phyloP scores from a whole-genome alignment of 2,329 filamentous ascomycete species.

The Ophiocordyceps camponoti-floridani region DNA sequence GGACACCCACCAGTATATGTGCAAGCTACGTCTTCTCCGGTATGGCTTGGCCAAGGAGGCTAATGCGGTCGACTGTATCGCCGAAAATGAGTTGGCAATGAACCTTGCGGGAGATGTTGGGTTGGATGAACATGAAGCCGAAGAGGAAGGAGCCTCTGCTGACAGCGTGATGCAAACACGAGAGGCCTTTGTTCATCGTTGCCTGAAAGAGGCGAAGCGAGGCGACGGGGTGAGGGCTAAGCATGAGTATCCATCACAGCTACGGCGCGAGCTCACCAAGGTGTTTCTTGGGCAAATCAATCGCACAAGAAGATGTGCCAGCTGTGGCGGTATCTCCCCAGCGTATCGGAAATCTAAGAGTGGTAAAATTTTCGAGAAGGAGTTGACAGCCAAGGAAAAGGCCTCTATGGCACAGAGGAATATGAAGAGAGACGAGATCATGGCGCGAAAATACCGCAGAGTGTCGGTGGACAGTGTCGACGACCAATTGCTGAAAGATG shows the following conservation, averaged over 20 bases:
- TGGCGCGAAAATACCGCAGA: constrained; percentile 25
- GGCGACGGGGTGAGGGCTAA: constrained; percentile 43
- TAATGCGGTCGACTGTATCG: constrained; percentile 33
- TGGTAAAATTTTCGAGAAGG: constrained; percentile 84
- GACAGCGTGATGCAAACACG: constrained; percentile 34
- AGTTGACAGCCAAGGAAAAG: constrained; percentile 56
- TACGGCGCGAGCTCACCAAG: constrained; percentile 59
- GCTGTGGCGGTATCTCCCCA: constrained; percentile 54
- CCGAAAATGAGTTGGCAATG: constrained; percentile 22
- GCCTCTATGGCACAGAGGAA: constrained; percentile 54
- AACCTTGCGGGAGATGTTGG: constrained; percentile 16
- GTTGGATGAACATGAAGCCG: constrained; percentile 37
- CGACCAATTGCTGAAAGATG: constrained; percentile 40
- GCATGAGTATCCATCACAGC: constrained; percentile 67
- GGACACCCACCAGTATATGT: constrained; percentile 61
- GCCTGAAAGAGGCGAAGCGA: constrained; percentile 38
- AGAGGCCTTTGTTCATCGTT: constrained; percentile 53
- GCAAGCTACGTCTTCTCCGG: constrained; percentile 72
- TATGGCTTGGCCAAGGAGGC: constrained; percentile 64
- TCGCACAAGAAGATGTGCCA: constrained; percentile 49
- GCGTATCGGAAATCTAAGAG: constrained; percentile 76
- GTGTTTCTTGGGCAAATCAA: constrained; percentile 63
- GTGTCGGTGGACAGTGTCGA: constrained; percentile 17
- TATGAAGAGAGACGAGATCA: constrained; percentile 51
- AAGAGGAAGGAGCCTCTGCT: constrained; percentile 41